Evolutionary conservation across 495 filamentous ascomycete genomes (phyloP), one percentile per base, ranked within the genome.

Genomic region (Lasiosphaeria hispida): DNA sequence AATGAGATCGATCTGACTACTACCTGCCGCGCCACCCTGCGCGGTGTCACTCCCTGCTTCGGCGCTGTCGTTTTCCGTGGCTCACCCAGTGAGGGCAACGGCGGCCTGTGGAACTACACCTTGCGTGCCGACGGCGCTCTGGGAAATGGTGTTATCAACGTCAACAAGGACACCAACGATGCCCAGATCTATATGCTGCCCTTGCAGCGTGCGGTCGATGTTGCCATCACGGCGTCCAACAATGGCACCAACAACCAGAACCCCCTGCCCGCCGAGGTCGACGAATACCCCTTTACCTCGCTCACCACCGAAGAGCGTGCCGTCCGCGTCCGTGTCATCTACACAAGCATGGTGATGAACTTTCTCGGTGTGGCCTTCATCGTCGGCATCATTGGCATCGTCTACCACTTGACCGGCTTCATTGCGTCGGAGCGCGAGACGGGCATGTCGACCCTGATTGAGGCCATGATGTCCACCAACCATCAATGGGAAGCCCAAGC

Each of bases 21-120:
- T 10, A 72, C 76, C 30, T 96, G 91, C 68, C 77, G 77, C 42
- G 87, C 84, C 57, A 80, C 80, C 11, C 70, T 96, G 48, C 76
- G 87, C 34, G 91, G 88, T 1, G 83, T 87, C 5, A 89, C 86
- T 3, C 69, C 65, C 3, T 96, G 91, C 68, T 92, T 85, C 64
- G 88, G 82, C 10, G 91, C 88, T 2, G 86, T 86, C 7, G 81
- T 87, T 18, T 95, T 96, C 68, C 70, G 82, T 51, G 85, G 82
- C 6, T 90, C 87, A 9, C 89, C 89, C 3, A 76, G 63, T 2
- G 87, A 91, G 73, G 88, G 88, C 7, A 61, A 68, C 0, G 80
- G 77, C 33, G 81, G 79, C 0, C 60, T 78, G n/a, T 95, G 91
- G 91, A 93, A 93, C 68, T 96, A 95, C 61, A 91, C 87, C 1